These are phyloP conservation scores for Telopea speciosissima DNA, from an alignment of 177 flowering plant species.

Conservation along the genomic window DNA sequence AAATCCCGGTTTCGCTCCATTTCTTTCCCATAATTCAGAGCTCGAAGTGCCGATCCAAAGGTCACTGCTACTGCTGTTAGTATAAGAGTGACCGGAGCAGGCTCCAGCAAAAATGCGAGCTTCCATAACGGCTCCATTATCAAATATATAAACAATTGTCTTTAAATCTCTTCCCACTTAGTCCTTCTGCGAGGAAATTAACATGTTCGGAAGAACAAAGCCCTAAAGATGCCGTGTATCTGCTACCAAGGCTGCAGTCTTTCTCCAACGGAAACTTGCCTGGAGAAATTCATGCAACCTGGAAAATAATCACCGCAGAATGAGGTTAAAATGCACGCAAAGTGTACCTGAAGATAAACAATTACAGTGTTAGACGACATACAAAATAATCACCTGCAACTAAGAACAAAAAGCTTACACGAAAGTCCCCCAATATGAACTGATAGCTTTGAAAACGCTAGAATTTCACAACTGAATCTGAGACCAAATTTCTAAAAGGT, in stretches of 20 bases:
- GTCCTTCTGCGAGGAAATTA: neutral
- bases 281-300: conserved; percentile 28
- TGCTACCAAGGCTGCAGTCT: conserved; percentile 1
- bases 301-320: conserved; percentile 11
- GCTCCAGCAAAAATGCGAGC: conserved; percentile 73
- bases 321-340: neutral
- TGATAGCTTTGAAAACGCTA: neutral
- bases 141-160: neutral
- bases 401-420: neutral
- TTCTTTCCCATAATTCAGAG: conserved; percentile 76
- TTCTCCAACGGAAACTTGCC: conserved; percentile 6
- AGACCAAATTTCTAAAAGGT: neutral
- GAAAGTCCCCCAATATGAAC: too few relatives aligned
- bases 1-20: conserved; percentile 83
- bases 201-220: neutral
- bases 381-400: neutral
- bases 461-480: neutral
- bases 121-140: conserved; percentile 80
- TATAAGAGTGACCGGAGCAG: conserved; percentile 68
- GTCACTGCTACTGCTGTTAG: conserved; percentile 80
- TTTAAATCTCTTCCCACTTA: conserved; percentile 1
- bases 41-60: conserved; percentile 76
- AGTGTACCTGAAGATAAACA: neutral
- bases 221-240: neutral
- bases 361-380: neutral